phyloP scores from a whole-genome alignment of 345 rosid genomes.

The Syzygium grande region DNA sequence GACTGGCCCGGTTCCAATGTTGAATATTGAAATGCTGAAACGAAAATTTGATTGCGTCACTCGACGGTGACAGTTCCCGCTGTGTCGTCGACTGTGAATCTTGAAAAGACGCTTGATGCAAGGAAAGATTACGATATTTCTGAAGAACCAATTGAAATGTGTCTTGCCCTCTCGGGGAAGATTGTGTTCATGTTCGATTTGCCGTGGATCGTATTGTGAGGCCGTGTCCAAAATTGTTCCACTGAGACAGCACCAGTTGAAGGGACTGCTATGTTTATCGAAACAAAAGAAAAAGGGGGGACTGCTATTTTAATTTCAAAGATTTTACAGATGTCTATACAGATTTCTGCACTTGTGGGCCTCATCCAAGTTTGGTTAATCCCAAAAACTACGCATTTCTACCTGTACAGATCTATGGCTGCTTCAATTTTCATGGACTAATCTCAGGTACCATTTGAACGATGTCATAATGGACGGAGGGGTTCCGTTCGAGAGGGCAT shows the following conservation, averaged over 20 bases:
- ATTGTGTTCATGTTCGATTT: neutral
- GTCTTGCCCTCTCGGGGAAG: neutral
- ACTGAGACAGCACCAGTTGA: neutral
- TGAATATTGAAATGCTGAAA: neutral
- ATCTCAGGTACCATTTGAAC: slow-evolving; percentile 17
- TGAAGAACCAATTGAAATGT: neutral
- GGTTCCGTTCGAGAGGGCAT: slow-evolving; percentile 17
- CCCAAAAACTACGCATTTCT: neutral
- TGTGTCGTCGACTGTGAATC: neutral
- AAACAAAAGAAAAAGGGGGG: neutral
- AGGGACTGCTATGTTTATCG: neutral
- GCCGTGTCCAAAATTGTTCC: neutral
- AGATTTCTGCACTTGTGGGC: neutral
- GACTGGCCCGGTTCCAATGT: neutral
- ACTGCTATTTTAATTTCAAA: neutral
- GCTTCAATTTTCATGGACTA: neutral
- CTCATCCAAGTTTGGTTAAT: neutral
- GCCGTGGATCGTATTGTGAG: neutral
- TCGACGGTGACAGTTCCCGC: neutral
- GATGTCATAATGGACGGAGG: slow-evolving; percentile 28
- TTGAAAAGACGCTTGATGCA: neutral
- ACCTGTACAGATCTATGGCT: neutral
- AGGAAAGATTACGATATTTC: neutral
- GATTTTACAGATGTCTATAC: neutral
- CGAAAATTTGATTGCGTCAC: neutral